Base-by-base conservation (phyloP, 2,329 filamentous ascomycete genomes). In the Botrytis deweyae region DNA sequence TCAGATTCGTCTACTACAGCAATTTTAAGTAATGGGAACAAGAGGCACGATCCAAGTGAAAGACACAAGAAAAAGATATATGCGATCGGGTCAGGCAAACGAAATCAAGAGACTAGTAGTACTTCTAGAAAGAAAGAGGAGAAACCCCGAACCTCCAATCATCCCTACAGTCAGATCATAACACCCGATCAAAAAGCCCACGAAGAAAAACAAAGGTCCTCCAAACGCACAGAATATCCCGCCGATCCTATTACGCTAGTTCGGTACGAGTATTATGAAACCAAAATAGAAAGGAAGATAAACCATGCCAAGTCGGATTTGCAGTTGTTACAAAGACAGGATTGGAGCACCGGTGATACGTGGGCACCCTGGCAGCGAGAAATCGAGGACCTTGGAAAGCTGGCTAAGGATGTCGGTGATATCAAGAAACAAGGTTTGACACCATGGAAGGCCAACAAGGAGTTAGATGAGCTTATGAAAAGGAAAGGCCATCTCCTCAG, bases 241-340 rank as follows among this genome's bases (percentile, higher is more conserved):
- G 1, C 0, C 12, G n/a, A 55, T 29, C 25, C n/a, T 16, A 3
- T 29, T 16, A 7, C 14, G 52, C 6, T 16, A 55, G 4, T 7
- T 4, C 49, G 25, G 49, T 55, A 3, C 49, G 8, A 4, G 22
- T 9, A n/a, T 5, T 25, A 10, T 1, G 0, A 52, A 14, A 2
- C 0, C 4, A 14, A 52, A 52, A 14, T n/a, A 25, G 22, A 6
- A n/a, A 16, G 1, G 10, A 4, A n/a, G 25, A 1, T 52, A 14
- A 4, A 1, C 14, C 0, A 1, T 3, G 0, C 12, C 42, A 44
- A 20, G 42, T 0, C 5, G 6, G 18, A 18, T 18, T 7, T 44
- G 18, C 42, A 44, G 42, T 5, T 18, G 4, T 5, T 6, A 44
- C 4, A 44, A 44, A 18, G 16, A 44, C 5, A 44, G 1, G 3